phyloP scores from a whole-genome alignment of 208 protist species.

The Wallacemonas rigidus region DNA sequence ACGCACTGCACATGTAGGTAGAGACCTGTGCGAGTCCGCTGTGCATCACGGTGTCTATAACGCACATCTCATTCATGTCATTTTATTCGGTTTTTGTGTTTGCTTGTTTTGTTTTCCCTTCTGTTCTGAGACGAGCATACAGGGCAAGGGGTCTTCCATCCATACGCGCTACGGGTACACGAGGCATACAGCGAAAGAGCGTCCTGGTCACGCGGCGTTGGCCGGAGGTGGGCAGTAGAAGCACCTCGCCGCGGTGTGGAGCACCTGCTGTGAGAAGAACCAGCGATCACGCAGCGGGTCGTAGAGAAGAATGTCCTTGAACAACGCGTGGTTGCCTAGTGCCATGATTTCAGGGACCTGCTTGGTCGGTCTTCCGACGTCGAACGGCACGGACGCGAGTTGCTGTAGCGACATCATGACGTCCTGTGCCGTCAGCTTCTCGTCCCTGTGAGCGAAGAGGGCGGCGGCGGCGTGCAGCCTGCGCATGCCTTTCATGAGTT shows the following conservation, averaged over 20 bases:
- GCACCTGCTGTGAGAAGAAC: constrained; percentile 79
- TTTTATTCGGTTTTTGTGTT: too few relatives aligned
- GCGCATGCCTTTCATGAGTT: constrained; percentile 73
- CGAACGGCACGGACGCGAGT: constrained; percentile 59
- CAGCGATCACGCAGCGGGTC: constrained; percentile 77
- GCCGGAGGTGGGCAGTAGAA: constrained; percentile 20
- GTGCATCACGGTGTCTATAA: too few relatives aligned
- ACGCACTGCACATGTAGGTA: too few relatives aligned
- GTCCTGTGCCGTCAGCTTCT: constrained; percentile 35
- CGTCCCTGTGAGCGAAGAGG: constrained; percentile 5
- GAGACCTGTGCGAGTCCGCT: too few relatives aligned
- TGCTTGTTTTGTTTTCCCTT: too few relatives aligned
- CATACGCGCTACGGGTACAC: too few relatives aligned
- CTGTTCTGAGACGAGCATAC: too few relatives aligned
- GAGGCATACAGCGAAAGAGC: too few relatives aligned
- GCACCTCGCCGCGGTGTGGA: constrained; percentile 79
- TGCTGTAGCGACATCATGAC: constrained; percentile 41
- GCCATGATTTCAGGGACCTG: constrained; percentile 49
- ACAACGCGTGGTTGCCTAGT: constrained; percentile 41
- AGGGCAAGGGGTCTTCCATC: too few relatives aligned
- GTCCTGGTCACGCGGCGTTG: not conserved
- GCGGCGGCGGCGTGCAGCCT: constrained; percentile 46
- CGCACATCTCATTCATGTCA: too few relatives aligned
- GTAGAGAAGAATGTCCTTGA: constrained; percentile 77
- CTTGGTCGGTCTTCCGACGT: constrained; percentile 40